Base-by-base conservation (phyloP, 164 flowering plant species). In the Nelumbo lutea region DNA sequence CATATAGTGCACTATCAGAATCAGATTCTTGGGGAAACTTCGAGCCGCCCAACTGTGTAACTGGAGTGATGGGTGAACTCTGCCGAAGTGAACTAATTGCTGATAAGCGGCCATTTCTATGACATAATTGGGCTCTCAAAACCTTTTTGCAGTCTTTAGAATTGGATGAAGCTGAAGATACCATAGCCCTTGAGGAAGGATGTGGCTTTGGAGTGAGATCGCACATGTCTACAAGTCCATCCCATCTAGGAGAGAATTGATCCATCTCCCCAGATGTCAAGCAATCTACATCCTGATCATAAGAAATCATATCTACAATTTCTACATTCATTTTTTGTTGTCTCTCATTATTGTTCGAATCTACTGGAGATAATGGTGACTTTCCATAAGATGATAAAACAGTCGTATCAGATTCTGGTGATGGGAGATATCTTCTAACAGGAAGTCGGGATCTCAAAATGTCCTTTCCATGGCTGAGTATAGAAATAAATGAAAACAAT, bases 1-100 rank as follows among this genome's bases (percentile, higher is more conserved):
- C 70, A 67, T 46, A 66, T 40, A 73, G 53, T 61, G 66, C 68
- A 64, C 62, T 46, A n/a, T 70, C 79, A 66, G 78, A 72, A 61
- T 78, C 81, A n/a, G 72, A 67, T 11, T 53, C 79, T 42, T 66
- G 67, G 2, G 59, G 61, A 46, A 57, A 41, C 62, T 80, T 76
- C 59, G 60, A 67, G 14, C 65, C 81, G 56, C 70, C 70, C 60
- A 75, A 74, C 42, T 5, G 73, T 56, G 77, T 59, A 67, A 72
- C 55, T 15, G 88, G 86, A 45, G 86, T 81, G 10, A 78, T 59
- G 40, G 88, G 83, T 62, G 90, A 83, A 62, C 74, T 71, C 53
- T 55, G 83, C 88, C 83, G 69, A 70, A 78, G 79, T 59, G 83
- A 76, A 71, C 81, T 70, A 45, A 15, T 62, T 9, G 77, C 61